phyloP scores from a whole-genome alignment of 2,329 filamentous ascomycete species.

The Alternaria consortialis region DNA sequence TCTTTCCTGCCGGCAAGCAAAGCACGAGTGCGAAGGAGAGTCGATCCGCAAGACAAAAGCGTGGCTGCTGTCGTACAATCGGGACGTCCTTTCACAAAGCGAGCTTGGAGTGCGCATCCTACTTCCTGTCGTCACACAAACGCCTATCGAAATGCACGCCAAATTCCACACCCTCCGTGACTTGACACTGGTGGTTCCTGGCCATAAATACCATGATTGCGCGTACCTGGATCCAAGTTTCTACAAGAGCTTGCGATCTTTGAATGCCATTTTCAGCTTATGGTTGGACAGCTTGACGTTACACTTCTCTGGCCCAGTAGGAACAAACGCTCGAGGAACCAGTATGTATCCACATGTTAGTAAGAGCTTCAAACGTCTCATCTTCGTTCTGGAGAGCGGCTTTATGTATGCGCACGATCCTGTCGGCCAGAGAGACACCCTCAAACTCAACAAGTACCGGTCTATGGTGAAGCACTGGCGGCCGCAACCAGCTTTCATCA shows the following conservation, averaged over 20 bases:
- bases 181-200: conserved; percentile 3
- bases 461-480: background rate
- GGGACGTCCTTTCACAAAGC: background rate
- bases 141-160: background rate
- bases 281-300: conserved; percentile 3
- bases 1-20: conserved; percentile 1
- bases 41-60: background rate
- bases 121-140: background rate
- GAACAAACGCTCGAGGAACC: background rate
- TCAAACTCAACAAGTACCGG: background rate
- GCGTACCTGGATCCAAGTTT: background rate
- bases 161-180: conserved; percentile 3
- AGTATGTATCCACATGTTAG: no score
- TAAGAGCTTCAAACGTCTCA: background rate
- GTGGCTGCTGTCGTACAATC: background rate
- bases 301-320: background rate
- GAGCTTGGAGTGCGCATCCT: background rate
- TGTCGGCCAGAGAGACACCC: background rate
- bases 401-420: conserved; percentile 6
- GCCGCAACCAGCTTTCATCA: conserved; percentile 1
- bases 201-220: background rate
- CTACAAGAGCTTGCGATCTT: background rate
- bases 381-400: conserved; percentile 5
- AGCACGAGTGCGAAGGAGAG: conserved; percentile 1
- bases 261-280: conserved; percentile 10